A percentile compares a stretch with the other conserved stretches of the same genome.
phyloP scores from a whole-genome alignment of 768 basidiomycete genomes.

The Termitomyces eurrhizus region DNA sequence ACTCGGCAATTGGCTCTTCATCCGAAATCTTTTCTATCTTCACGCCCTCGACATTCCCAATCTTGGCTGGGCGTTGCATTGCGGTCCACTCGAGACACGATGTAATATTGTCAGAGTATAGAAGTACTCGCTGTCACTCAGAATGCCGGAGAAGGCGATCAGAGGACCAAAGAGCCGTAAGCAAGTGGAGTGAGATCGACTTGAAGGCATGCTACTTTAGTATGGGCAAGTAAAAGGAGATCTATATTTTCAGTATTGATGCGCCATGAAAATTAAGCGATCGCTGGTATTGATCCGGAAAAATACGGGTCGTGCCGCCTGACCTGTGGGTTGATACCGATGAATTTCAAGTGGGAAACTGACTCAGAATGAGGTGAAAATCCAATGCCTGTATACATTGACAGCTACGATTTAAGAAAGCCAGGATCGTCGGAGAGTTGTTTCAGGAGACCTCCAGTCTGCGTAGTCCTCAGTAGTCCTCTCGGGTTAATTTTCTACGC shows the following conservation, averaged over 20 bases:
- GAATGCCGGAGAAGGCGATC: not conserved
- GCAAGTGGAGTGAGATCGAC: not conserved
- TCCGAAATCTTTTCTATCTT: slow-evolving; percentile 1
- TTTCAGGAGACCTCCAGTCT: no score
- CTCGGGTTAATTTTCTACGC: no score
- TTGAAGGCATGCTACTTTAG: not conserved
- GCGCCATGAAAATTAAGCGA: not conserved
- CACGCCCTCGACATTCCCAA: not conserved
- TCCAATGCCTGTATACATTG: no score
- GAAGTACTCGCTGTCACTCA: not conserved
- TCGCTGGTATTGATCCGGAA: not conserved
- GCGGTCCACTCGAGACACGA: not conserved
- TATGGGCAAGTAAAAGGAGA: not conserved
- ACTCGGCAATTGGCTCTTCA: slow-evolving; percentile 6
- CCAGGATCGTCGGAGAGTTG: no score
- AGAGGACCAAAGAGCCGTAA: not conserved
- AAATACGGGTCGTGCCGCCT: not conserved
- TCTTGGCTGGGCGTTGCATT: slow-evolving; percentile 13
- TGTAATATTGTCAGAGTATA: not conserved
- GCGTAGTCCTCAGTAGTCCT: no score
- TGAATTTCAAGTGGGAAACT: not conserved
- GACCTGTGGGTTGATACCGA: not conserved
- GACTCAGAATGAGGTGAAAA: not conserved
- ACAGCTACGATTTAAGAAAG: no score
- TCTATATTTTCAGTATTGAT: not conserved